Percentiles rank a stretch among this genome's conserved stretches.
phyloP scores from a whole-genome alignment of 192 early-diverging fungal species.

The Ambispora gerdemannii region DNA sequence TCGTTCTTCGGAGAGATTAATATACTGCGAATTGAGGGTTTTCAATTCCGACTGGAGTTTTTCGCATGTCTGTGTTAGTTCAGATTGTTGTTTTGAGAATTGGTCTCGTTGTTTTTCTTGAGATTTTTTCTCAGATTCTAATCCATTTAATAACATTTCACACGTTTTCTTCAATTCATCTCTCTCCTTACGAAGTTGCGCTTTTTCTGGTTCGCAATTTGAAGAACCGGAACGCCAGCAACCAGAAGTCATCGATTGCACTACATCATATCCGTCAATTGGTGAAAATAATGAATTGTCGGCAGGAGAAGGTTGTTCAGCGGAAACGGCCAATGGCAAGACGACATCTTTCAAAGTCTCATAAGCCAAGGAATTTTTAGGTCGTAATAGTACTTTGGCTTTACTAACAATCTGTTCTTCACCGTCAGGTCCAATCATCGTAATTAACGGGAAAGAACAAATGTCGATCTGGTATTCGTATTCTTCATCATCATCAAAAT shows the following conservation, averaged over 20 bases:
- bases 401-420: neutral
- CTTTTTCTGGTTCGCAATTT: neutral
- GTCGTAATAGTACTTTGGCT: neutral
- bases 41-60: too few relatives aligned
- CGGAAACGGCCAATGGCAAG: neutral
- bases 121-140: neutral
- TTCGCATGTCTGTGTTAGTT: too few relatives aligned
- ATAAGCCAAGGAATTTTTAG: neutral
- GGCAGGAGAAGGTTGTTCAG: neutral
- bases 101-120: too few relatives aligned
- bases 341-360: neutral
- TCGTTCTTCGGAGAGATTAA: too few relatives aligned
- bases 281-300: neutral
- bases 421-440: neutral
- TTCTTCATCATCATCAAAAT: neutral
- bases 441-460: neutral
- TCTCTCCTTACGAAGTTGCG: neutral
- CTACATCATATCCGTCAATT: neutral
- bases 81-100: too few relatives aligned
- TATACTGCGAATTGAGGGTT: too few relatives aligned
- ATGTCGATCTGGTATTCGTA: neutral
- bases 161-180: neutral
- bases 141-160: neutral
- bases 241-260: neutral
- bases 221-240: neutral